These are phyloP conservation scores for Serendipita vermifera DNA, from an alignment of 768 basidiomycete species.

Conservation along the genomic window DNA sequence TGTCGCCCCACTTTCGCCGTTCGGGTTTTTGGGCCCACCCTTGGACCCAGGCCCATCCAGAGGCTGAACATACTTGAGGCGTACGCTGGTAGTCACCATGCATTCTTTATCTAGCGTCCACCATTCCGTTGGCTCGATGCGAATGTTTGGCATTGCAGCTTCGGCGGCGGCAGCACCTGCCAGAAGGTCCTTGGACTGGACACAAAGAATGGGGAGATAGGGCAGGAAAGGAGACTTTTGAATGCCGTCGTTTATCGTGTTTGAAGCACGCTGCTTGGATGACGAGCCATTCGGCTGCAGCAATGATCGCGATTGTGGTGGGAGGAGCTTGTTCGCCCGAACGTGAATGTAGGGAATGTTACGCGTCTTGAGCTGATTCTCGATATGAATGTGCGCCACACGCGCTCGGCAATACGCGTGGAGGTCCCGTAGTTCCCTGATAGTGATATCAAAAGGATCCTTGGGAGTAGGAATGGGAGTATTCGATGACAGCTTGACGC, in stretches of 20 bases:
- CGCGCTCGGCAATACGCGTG: constrained; percentile 87
- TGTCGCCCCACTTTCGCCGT: constrained; percentile 32
- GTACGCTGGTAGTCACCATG: constrained; percentile 69
- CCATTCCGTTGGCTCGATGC: constrained; percentile 81
- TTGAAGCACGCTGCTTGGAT: constrained; percentile 25
- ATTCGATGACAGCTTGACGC: neutral
- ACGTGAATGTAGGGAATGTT: constrained; percentile 68
- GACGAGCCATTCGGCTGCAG: constrained; percentile 12
- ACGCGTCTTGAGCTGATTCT: constrained; percentile 72
- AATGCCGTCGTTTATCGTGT: neutral
- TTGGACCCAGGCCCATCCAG: constrained; percentile 33
- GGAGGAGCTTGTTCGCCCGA: constrained; percentile 28
- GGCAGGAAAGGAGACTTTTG: constrained; percentile 51
- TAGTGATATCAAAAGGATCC: neutral
- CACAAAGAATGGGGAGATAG: constrained; percentile 71
- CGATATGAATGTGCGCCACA: constrained; percentile 79
- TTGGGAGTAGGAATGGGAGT: neutral
- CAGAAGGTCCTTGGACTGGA: constrained; percentile 67
- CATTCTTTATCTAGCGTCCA: constrained; percentile 66
- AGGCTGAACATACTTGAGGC: constrained; percentile 80
- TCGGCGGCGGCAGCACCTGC: constrained; percentile 77
- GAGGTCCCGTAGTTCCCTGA: constrained; percentile 41
- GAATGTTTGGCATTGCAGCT: constrained; percentile 85
- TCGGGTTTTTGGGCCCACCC: constrained; percentile 10
- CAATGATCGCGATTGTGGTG: constrained; percentile 19